Percentiles rank a stretch among this genome's conserved stretches.
Conservation (phyloP, 2,329 filamentous ascomycete species). For the Diaporthe citrichinensis region DNA sequence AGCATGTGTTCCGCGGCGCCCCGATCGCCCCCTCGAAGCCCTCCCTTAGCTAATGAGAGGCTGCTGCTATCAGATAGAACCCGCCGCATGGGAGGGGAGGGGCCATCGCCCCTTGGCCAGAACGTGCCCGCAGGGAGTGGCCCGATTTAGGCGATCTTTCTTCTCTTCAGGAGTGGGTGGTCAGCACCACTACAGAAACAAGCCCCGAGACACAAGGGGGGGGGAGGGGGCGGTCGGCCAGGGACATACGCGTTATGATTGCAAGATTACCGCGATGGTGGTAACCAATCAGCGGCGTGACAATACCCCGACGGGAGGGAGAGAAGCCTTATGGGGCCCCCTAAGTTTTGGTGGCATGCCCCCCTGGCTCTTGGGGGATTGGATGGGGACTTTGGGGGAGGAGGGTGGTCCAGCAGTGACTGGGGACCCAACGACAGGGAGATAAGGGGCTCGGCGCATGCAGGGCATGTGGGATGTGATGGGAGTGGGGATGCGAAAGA, state of each 20-base stretch:
- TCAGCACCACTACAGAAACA: constrained; percentile 1
- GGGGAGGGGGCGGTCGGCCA: background rate
- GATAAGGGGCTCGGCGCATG: constrained; percentile 6
- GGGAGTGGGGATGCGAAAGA: background rate
- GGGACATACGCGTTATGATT: constrained; percentile 4
- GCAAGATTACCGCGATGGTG: constrained; percentile 12
- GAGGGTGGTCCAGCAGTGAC: background rate
- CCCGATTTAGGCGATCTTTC: background rate
- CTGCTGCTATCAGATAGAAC: background rate
- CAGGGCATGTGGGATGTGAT: constrained; percentile 16
- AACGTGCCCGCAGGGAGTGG: background rate
- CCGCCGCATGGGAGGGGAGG: background rate
- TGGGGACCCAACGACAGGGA: background rate
- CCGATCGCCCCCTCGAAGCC: background rate
- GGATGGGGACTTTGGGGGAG: background rate
- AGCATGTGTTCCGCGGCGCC: background rate
- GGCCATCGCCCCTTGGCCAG: background rate
- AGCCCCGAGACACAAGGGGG: constrained; percentile 16
- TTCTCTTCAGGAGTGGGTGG: background rate
- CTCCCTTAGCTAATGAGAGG: background rate
- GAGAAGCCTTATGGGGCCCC: background rate
- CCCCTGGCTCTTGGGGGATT: background rate
- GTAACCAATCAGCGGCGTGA: constrained; percentile 29
- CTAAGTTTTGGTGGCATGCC: too few species aligned
- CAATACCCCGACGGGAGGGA: constrained; percentile 6